A percentile compares a stretch with the other conserved stretches of the same genome.
phyloP scores from a whole-genome alignment of 345 rosid species.

The Citrus glauca region DNA sequence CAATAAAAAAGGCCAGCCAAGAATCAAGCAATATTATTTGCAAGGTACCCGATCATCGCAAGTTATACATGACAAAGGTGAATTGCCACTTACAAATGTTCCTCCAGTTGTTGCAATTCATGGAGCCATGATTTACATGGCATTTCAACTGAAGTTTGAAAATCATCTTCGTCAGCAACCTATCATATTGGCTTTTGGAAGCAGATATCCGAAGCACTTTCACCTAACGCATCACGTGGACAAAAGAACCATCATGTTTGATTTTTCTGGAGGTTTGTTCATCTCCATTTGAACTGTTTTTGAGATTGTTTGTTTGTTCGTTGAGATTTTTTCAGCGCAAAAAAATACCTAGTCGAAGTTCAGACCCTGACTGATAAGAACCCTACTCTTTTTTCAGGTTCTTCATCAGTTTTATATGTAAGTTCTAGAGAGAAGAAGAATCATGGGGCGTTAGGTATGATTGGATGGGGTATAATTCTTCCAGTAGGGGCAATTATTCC shows the following conservation, averaged over 20 bases:
- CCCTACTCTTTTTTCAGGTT: slow-evolving; percentile 29
- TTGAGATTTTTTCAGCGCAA: too few species aligned
- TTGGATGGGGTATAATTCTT: slow-evolving; percentile 79
- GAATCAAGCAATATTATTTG: slow-evolving; percentile 70
- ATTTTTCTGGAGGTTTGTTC: slow-evolving; percentile 61
- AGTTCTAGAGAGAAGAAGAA: slow-evolving; percentile 50
- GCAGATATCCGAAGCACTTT: slow-evolving; percentile 41
- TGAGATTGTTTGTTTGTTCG: not conserved
- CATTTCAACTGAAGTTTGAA: slow-evolving; percentile 69
- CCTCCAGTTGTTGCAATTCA: slow-evolving; percentile 72
- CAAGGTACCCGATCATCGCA: slow-evolving; percentile 56
- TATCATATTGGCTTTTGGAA: slow-evolving; percentile 66
- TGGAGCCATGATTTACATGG: slow-evolving; percentile 72
- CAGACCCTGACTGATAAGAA: not conserved
- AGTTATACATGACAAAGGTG: slow-evolving; percentile 72
- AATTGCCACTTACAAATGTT: slow-evolving; percentile 55
- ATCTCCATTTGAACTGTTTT: not conserved
- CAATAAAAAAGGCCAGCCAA: slow-evolving; percentile 64
- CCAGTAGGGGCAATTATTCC: slow-evolving; percentile 77
- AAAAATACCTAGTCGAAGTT: not conserved
- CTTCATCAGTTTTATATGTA: slow-evolving; percentile 24
- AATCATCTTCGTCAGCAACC: slow-evolving; percentile 52
- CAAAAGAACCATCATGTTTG: slow-evolving; percentile 58
- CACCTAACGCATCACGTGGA: slow-evolving; percentile 63
- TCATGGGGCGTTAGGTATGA: slow-evolving; percentile 66